These are phyloP conservation scores for Xanthoparmelia taractica DNA, from an alignment of 495 filamentous ascomycete genomes.

Conservation along the genomic window DNA sequence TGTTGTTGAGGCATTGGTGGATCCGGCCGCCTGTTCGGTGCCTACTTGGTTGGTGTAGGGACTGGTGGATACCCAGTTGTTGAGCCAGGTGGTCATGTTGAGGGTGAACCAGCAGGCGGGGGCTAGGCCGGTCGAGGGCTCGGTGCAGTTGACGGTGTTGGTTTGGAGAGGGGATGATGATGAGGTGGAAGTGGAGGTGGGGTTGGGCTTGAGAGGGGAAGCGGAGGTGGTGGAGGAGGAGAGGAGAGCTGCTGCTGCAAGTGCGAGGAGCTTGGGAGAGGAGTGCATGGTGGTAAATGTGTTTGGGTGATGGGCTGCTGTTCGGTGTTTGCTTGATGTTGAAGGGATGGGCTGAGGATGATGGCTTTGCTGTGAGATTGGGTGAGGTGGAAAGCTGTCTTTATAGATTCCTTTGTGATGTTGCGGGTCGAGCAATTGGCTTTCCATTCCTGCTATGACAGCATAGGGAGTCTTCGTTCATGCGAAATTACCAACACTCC, in stretches of 20 bases:
- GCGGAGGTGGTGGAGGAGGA: not conserved
- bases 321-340: not conserved
- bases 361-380: not conserved
- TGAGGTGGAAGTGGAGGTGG: not conserved
- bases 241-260: not conserved
- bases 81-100: not conserved
- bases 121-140: not conserved
- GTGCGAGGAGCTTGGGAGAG: not conserved
- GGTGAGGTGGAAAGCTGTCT: not conserved
- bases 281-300: not conserved
- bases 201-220: not conserved
- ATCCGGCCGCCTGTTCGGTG: not conserved
- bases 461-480: not conserved
- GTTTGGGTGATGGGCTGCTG: not conserved
- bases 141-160: not conserved
- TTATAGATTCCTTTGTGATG: not conserved
- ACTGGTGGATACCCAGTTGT: not conserved
- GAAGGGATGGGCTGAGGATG: not conserved
- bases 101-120: not conserved
- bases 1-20: not conserved
- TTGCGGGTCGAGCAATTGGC: not conserved
- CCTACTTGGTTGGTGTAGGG: not conserved
- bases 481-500: conserved; percentile 1
- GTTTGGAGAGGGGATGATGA: not conserved
- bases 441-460: not conserved